Evolutionary conservation across 2,329 filamentous ascomycete species (phyloP).

Genomic region (Trichoderma koningiopsis): DNA sequence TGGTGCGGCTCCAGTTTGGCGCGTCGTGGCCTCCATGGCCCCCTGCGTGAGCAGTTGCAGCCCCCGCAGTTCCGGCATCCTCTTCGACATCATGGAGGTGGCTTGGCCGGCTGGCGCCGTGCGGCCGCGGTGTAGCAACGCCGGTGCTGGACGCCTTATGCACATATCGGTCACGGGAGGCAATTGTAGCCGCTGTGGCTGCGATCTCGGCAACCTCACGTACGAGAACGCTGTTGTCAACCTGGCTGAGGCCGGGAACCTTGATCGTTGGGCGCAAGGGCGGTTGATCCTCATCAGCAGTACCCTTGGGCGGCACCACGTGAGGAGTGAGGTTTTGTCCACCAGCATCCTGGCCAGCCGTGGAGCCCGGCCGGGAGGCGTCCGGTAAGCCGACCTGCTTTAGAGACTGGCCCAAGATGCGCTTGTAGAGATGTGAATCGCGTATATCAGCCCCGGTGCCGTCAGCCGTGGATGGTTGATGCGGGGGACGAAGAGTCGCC

Average conservation of each 20-base stretch:
- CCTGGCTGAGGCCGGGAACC: conserved; percentile 70
- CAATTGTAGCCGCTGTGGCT: conserved; percentile 84
- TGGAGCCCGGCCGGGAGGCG: conserved; percentile 44
- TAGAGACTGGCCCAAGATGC: conserved; percentile 87
- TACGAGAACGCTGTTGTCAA: conserved; percentile 78
- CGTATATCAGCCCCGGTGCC: conserved; percentile 69
- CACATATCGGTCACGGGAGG: conserved; percentile 67
- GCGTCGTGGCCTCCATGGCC: conserved; percentile 83
- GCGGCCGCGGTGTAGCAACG: conserved; percentile 31
- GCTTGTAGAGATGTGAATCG: conserved; percentile 87
- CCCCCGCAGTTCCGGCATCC: conserved; percentile 36
- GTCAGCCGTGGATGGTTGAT: conserved; percentile 46
- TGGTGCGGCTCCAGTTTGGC: conserved; percentile 94
- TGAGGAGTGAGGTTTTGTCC: conserved; percentile 60
- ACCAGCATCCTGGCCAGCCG: conserved; percentile 36
- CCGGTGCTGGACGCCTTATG: conserved; percentile 44
- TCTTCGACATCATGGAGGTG: conserved; percentile 53
- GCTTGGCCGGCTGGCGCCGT: conserved; percentile 42
- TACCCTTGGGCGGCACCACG: conserved; percentile 70
- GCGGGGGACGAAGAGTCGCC: conserved; percentile 37
- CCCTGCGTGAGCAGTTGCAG: conserved; percentile 39
- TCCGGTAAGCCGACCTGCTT: conserved; percentile 74
- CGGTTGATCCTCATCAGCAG: conserved; percentile 45
- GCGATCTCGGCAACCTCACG: conserved; percentile 92
- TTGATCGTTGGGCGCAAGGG: conserved; percentile 47